Evolutionary conservation across 495 filamentous ascomycete species (phyloP).

Genomic region (Aspergillus hancockii): DNA sequence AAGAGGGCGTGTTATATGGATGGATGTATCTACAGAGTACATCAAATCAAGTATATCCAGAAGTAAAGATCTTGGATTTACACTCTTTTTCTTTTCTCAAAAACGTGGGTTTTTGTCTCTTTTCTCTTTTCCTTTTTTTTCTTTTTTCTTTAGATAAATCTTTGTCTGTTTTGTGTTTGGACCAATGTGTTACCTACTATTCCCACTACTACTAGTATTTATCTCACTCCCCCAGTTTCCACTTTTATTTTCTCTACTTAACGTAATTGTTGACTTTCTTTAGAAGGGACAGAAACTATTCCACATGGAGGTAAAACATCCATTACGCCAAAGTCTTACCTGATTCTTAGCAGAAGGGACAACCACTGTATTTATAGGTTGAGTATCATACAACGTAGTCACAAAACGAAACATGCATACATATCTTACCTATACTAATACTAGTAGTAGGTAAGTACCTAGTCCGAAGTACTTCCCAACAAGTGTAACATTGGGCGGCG

Average conservation of each 20-base stretch:
- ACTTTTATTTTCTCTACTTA: background rate
- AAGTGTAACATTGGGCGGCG: background rate
- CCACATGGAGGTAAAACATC: background rate
- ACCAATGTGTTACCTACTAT: too few relatives aligned
- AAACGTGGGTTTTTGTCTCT: background rate
- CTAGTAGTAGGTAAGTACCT: background rate
- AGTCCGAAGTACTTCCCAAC: background rate
- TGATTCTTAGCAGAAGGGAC: background rate
- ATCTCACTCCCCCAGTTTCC: background rate
- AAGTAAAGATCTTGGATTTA: too few relatives aligned
- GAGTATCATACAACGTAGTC: background rate
- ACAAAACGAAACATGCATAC: background rate
- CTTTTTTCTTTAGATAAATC: background rate
- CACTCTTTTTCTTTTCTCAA: too few relatives aligned
- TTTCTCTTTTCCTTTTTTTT: background rate
- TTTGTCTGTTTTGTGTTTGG: background rate
- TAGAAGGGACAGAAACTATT: background rate
- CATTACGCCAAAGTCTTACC: background rate
- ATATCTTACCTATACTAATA: background rate
- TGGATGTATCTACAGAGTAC: background rate
- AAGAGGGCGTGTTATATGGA: background rate
- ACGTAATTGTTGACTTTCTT: background rate
- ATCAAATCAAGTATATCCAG: too few relatives aligned
- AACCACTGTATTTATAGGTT: background rate
- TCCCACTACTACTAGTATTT: background rate